A percentile compares a stretch with the other conserved stretches of the same genome.
Evolutionary conservation across 2,329 filamentous ascomycete genomes (phyloP).

Genomic region (Xylariaceae sp.): DNA sequence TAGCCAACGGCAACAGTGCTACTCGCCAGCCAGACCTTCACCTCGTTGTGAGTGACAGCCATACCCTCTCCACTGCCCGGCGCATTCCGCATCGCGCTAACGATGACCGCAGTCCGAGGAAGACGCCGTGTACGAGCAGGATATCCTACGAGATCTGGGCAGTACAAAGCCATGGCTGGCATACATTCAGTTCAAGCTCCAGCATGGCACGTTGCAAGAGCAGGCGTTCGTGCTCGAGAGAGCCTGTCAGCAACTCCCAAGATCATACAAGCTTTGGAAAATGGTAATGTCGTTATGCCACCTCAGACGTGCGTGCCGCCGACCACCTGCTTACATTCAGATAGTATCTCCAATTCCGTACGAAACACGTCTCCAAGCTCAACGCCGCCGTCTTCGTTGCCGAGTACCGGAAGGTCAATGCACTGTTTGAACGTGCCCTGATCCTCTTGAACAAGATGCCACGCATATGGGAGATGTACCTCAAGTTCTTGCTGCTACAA

Average conservation of each 20-base stretch:
- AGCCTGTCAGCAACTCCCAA: conserved; percentile 80
- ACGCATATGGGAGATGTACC: conserved; percentile 95
- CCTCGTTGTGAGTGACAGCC: conserved; percentile 39
- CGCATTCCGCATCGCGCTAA: conserved; percentile 22
- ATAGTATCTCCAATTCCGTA: conserved; percentile 80
- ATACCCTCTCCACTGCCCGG: neutral
- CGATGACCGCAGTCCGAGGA: conserved; percentile 56
- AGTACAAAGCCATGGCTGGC: conserved; percentile 92
- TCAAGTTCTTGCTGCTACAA: conserved; percentile 83
- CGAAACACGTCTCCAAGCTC: conserved; percentile 72
- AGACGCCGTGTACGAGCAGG: conserved; percentile 94
- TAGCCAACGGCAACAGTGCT: conserved; percentile 29
- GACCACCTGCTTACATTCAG: conserved; percentile 14
- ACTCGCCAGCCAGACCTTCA: conserved; percentile 42
- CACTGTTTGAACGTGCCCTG: conserved; percentile 85
- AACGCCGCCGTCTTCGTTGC: conserved; percentile 74
- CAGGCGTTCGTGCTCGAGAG: conserved; percentile 85
- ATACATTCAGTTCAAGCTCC: conserved; percentile 85
- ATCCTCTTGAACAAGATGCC: conserved; percentile 99
- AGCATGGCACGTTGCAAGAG: conserved; percentile 78
- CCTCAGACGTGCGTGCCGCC: neutral
- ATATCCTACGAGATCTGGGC: conserved; percentile 77
- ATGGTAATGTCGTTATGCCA: conserved; percentile 49
- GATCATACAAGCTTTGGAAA: conserved; percentile 98
- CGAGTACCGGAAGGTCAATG: conserved; percentile 91